Base-by-base conservation (phyloP, 2,329 filamentous ascomycete genomes). In the Fusarium udum region DNA sequence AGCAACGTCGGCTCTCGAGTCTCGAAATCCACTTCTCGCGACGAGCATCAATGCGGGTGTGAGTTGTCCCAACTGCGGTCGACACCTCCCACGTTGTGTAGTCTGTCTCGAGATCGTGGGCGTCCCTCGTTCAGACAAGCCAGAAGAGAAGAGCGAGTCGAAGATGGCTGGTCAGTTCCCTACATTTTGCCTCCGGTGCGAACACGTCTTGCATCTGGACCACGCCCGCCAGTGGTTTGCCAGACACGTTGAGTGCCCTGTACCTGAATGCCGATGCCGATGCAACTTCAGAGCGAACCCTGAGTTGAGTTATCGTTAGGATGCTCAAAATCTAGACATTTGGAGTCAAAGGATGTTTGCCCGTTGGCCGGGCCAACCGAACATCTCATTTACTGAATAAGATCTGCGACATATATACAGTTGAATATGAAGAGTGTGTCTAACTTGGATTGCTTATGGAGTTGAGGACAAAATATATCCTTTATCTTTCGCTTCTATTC, bases 151-250 rank as follows among this genome's bases (percentile, higher is more conserved):
- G 48, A 80, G 84, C 12, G 87, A 90, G 74, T 81, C 83, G 49
- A 80, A 83, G 75, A 81, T 86, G 79, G 86, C 87, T 51, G 88
- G 88, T 6, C 85, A 86, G 51, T 92, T 92, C 76, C 89, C 90
- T n/a, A 92, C 89, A 0, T 92, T 92, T 76, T 93, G 91, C 69
- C 84, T 92, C 48, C 87, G 87, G 73, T 93, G 91, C 78, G 90
- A 92, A 76, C 91, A 93, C 77, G 90, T 91, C 15, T 81, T 91
- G 76, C 91, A 93, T 75, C 84, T 92, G 64, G 91, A 92, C 74
- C 91, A 92, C 78, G 90, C 90, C 11, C 82, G 89, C 74, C 86
- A 88, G 80, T 93, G 91, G 91, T 93, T 92, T 75, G 83, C 86
- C 12, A 82, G 89, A 37, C 90, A 92, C 73, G 85, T 86, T 34